Evolutionary conservation across 2,329 filamentous ascomycete species (phyloP).

Genomic region (Neofusicoccum sp.): DNA sequence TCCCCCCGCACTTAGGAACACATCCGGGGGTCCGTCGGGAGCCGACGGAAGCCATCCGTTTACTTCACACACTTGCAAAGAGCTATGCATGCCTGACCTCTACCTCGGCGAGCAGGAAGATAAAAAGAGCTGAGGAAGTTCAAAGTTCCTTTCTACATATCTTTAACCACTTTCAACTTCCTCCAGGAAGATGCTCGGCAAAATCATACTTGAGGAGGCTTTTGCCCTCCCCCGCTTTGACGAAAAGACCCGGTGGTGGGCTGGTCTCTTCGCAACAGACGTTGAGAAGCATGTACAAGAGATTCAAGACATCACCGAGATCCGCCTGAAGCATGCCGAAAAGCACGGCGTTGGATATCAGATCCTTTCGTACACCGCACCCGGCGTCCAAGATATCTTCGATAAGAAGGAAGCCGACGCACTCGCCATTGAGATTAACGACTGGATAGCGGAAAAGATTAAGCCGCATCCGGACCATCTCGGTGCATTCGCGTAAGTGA

Average conservation of each 20-base stretch:
- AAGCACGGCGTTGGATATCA: constrained; percentile 48
- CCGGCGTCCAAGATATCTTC: constrained; percentile 49
- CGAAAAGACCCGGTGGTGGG: constrained; percentile 62
- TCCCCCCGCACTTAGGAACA: background rate
- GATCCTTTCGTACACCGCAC: constrained; percentile 49
- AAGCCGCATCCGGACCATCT: constrained; percentile 43
- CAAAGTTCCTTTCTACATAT: background rate
- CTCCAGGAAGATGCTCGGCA: constrained; percentile 52
- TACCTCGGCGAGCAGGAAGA: background rate
- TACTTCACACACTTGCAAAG: background rate
- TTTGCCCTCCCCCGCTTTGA: constrained; percentile 59
- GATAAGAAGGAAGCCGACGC: constrained; percentile 44
- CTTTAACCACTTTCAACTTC: background rate
- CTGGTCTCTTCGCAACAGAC: constrained; percentile 58
- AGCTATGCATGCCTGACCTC: background rate
- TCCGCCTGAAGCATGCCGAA: constrained; percentile 42
- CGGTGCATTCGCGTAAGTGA: constrained; percentile 41
- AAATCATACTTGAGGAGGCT: constrained; percentile 62
- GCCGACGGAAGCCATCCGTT: constrained; percentile 10
- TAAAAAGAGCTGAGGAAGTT: background rate
- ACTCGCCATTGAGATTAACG: constrained; percentile 47
- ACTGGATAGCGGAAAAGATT: constrained; percentile 46
- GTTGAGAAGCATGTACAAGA: constrained; percentile 58
- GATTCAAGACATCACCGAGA: constrained; percentile 50
- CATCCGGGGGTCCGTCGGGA: constrained; percentile 2